Base-by-base conservation (phyloP, 179 eudicot genomes). In the Camellia oleifera region DNA sequence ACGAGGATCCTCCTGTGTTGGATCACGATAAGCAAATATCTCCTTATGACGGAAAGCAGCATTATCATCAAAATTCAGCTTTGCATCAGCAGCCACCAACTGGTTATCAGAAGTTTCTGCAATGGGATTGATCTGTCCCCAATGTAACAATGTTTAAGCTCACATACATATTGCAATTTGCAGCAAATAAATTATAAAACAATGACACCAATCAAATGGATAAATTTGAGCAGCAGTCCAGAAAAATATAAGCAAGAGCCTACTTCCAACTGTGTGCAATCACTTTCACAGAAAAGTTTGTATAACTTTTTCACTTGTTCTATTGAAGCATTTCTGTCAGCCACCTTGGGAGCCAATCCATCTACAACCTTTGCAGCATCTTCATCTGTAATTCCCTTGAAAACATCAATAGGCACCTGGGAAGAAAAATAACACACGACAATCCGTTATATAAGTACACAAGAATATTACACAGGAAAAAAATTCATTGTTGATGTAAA, bases 341-440 rank as follows among this genome's bases (percentile, higher is more conserved):
- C 94, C 26, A 82, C 91, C 82, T 83, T 88, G 17, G 88, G 92
- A 56, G 93, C 91, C 80, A 96, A 88, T 73, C 99, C 99, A 84
- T 94, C 97, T 45, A 94, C 99, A 42, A 96, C 99, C 85, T 96
- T 96, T n/a, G 94, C 91, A 78, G 99, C 99, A 92, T 96, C 99
- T 81, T 92, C 92, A 85, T 96, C 99, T 4, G 98, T 94, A 66
- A 96, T 96, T 85, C 99, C 98, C 68, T 77, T 87, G 82, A 96
- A 96, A 75, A 96, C 97, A 85, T 96, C 92, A 83, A 96, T 87
- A 46, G 99, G 96, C 10, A 96, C 99, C 99, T 96, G 86, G 60
- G 66, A 14, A 48, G 45, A 77, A 40, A 40, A 69, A 53, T 32
- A n/a, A 71, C 42, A 67, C 50, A 44, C 67, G 69, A 8, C 54